Base-by-base conservation (phyloP, 345 rosid genomes). In the Bruguiera gymnorhiza region DNA sequence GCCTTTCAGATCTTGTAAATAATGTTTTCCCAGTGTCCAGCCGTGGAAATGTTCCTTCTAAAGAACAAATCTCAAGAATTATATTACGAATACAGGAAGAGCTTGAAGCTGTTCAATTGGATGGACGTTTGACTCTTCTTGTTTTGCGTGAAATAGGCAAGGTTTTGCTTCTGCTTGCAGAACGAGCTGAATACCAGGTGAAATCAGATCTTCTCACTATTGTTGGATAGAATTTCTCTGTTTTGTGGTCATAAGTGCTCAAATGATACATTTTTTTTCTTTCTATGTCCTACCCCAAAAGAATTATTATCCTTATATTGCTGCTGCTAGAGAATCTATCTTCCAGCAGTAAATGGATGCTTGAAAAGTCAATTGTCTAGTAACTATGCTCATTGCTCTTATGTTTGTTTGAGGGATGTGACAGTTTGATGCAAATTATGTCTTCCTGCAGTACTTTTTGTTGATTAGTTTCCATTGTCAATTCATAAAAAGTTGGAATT, bases 131-230 rank as follows among this genome's bases (percentile, higher is more conserved):
- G 81, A 96, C 99, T 51, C 97, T 90, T 70, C 90, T 92, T 62
- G 96, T 96, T 67, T 78, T 96, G 82, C 96, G 78, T 64, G 96
- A 83, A 88, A 88, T 92, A 73, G 88, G 86, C 74, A 96, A 92
- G 83, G 96, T 84, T 66, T 85, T 96, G 77, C 85, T 76, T 64
- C 85, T 86, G 71, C 80, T 96, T 46, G 94, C 99, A 46, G 68
- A 86, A 75, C 89, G 97, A 70, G 94, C 98, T 60, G 98, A 96
- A 76, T 90, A 86, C 82, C 98, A 92, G 99, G 98, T 92, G 83
- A 36, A 18, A 26, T n/a, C 19, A 24, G 24, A 32, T 8, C 11
- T n/a, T 19, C 26, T 39, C n/a, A 36, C 31, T 20, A 15, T 36
- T 37, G 32, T 55, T 21, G 13, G 29, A 57, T 43, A 8, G 26